Evolutionary conservation across 1,139 yeast genomes (phyloP).

Genomic region (Pichia sp.): DNA sequence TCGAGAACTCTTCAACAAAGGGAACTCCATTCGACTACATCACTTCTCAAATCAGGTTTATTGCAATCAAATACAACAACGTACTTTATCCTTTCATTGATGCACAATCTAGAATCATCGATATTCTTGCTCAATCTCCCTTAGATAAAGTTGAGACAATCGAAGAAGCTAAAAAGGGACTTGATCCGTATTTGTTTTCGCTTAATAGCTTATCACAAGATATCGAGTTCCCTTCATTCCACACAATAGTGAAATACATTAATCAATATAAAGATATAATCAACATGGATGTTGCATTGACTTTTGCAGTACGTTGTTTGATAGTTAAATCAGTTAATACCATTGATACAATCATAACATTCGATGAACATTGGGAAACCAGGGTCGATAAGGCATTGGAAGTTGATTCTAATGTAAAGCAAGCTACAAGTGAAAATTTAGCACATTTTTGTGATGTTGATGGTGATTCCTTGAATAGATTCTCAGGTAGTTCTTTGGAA

Average conservation of each 20-base stretch:
- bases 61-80: constrained; percentile 61
- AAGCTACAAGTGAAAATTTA: constrained; percentile 29
- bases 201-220: constrained; percentile 17
- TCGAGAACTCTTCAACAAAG: constrained; percentile 25
- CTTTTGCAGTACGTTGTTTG: constrained; percentile 46
- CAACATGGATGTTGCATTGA: constrained; percentile 35
- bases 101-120: constrained; percentile 58
- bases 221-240: constrained; percentile 27
- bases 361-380: constrained; percentile 70
- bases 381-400: constrained; percentile 68
- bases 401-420: constrained; percentile 48
- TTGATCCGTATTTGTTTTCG: constrained; percentile 70
- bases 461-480: constrained; percentile 14
- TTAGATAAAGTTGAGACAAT: constrained; percentile 56
- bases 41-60: constrained; percentile 43
- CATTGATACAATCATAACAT: constrained; percentile 47
- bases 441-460: constrained; percentile 18
- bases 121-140: constrained; percentile 51
- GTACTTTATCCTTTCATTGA: constrained; percentile 63
- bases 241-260: constrained; percentile 24
- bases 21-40: constrained; percentile 17
- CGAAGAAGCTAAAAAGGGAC: constrained; percentile 78
- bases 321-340: constrained; percentile 56
- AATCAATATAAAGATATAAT: constrained; percentile 29
- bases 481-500: constrained; percentile 12